Conservation (phyloP, 1,284 basidiomycete species). For the Porogramme epimiltina region DNA sequence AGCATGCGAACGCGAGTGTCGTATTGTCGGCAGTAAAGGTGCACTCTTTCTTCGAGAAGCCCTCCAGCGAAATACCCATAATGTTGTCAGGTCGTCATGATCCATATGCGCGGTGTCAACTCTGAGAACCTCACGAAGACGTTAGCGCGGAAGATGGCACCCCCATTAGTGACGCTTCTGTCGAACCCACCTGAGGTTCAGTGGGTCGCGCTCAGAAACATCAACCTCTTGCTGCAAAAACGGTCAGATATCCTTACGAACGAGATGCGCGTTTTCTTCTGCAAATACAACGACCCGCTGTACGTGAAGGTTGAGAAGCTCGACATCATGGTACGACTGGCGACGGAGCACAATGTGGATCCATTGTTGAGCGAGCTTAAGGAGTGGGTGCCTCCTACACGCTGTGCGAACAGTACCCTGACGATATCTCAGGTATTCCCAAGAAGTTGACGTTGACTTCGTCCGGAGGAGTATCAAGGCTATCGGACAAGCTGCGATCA, state of each 20-base stretch:
- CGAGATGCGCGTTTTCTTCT: constrained; percentile 99
- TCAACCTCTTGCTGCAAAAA: constrained; percentile 95
- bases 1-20: constrained; percentile 95
- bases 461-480: constrained; percentile 93
- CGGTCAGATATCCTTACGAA: constrained; percentile 87
- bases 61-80: background rate
- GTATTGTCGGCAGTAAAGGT: constrained; percentile 95
- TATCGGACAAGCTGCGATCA: constrained; percentile 95
- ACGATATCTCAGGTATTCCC: constrained; percentile 71
- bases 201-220: constrained; percentile 96
- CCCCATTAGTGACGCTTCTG: constrained; percentile 83
- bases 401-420: background rate
- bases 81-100: constrained; percentile 86
- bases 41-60: background rate
- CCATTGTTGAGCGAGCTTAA: constrained; percentile 94
- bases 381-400: constrained; percentile 58
- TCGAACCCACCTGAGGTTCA: constrained; percentile 86
- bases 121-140: constrained; percentile 88
- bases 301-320: constrained; percentile 99
- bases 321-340: constrained; percentile 97
- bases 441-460: constrained; percentile 98
- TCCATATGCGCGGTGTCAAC: constrained; percentile 85
- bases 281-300: constrained; percentile 99
- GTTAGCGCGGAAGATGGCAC: constrained; percentile 96
- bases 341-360: constrained; percentile 90